A percentile compares a stretch with the other conserved stretches of the same genome.
Conservation (phyloP, 176 grass and related monocot species). For the Thalia dealbata region DNA sequence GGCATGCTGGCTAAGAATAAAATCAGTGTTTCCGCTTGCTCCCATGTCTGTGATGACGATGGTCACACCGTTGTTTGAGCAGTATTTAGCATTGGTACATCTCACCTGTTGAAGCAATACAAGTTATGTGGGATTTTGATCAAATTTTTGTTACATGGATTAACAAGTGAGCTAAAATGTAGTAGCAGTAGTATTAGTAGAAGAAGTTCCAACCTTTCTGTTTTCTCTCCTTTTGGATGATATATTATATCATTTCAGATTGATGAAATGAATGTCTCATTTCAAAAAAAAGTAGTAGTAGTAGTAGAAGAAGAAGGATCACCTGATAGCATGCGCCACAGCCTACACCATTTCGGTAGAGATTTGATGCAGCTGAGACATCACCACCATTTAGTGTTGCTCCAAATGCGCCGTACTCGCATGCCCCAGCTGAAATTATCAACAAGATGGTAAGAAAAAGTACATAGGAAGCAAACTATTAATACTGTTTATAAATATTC, state of each 20-base stretch:
- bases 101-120: slow-evolving; percentile 17
- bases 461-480: background rate
- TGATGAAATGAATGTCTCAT: too few species aligned
- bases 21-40: slow-evolving; percentile 25
- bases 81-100: slow-evolving; percentile 36
- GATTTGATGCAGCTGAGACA: slow-evolving; percentile 45
- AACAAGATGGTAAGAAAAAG: background rate
- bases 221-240: too few species aligned
- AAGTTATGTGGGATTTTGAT: background rate
- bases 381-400: slow-evolving; percentile 46
- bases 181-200: too few species aligned
- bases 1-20: slow-evolving; percentile 51
- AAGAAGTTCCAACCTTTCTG: too few species aligned
- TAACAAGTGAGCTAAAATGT: background rate
- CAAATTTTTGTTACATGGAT: background rate
- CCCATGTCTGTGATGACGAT: slow-evolving; percentile 41
- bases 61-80: slow-evolving; percentile 32
- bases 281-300: background rate
- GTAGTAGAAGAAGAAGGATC: background rate
- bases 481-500: background rate
- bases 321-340: slow-evolving; percentile 70
- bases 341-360: slow-evolving; percentile 67
- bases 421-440: slow-evolving; percentile 37
- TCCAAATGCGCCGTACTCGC: slow-evolving; percentile 40
- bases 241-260: too few species aligned